Base-by-base conservation (phyloP, 1,284 basidiomycete species). In the Boletus smithii region DNA sequence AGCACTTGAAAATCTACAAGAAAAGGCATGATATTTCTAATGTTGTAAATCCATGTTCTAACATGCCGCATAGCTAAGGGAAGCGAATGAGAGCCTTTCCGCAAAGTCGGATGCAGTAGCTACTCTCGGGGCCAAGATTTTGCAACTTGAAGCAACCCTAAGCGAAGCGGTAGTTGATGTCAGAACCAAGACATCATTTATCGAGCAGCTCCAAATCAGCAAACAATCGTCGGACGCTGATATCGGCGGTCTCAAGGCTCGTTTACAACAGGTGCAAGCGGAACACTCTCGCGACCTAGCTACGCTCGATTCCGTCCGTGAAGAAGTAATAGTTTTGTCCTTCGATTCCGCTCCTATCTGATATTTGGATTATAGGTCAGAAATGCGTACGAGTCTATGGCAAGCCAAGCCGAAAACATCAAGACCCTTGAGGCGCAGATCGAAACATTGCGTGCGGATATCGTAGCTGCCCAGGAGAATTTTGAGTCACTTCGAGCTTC, bases 1-100 rank as follows among this genome's bases (percentile, higher is more conserved):
- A 56, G 73, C 65, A 14, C 54, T 79, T 20, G 74, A 76, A 45
- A 82, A 80, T 44, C 56, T 88, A 18, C 80, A 84, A 61, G 68
- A 61, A 45, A 81, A 87, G 76, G 86, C 80, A 58, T 40, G 68
- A 38, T 18, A 6, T 38, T 37, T 33, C 20, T 34, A 24, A 44
- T 50, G 53, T 29, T 49, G 42, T 18, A 41, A n/a, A 36, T 9
- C 8, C 26, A n/a, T 34, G 7, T 34, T 46, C 46, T 58, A 30
- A 59, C 48, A 34, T 36, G 26, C 23, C 48, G 1, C 46, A 23
- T 54, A 90, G 88, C 71, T 90, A 17, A 73, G 73, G 44, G 79
- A 80, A 48, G 74, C 78, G 1, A 74, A 67, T 9, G 72, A 73
- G n/a, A 72, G 71, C 8, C 66, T 88, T 33, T 68, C 72, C 27